Evolutionary conservation across 345 rosid genomes (phyloP), one percentile per base, ranked within the genome.

Genomic region (Heritiera littoralis): DNA sequence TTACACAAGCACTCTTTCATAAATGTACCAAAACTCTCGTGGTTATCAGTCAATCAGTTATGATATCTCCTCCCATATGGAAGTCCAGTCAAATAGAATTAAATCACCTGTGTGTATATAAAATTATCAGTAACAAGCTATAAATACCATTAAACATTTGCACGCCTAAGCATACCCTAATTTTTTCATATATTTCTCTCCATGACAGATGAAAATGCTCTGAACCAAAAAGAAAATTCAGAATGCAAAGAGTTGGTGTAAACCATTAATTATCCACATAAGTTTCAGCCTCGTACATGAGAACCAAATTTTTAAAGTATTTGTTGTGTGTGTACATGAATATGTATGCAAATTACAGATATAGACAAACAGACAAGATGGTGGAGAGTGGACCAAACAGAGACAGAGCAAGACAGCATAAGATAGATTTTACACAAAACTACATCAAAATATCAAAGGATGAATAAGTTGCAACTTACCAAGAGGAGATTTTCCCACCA

Each of bases 401-500:
- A 28, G 58, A 70, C 3, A 10, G 14, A 20, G 58, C 55, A 48
- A 48, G 11, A 70, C 41, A 70, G 41, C n/a, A 55, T 4, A 54
- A 74, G 38, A 38, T 6, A 40, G 66, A 74, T 55, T 40, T 56
- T 17, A 55, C 3, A 51, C 55, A 67, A 46, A 51, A 51, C 54
- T 15, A 54, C 49, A 74, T 13, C 43, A 64, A 7, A 40, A 7
- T 35, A 80, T 49, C 1, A 8, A 66, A 41, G 1, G 13, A 20
- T 61, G 60, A 41, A 15, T 58, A 72, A 48, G 18, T 55, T 71
- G 54, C 64, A 23, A 13, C 83, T 78, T 85, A 92, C 96, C 92
- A 79, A 80, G 82, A 89, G 63, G 92, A 87, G 79, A 91, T 83
- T 80, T 83, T 87, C 40, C 90, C 98, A 85, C 97, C 97, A 81